Percentiles rank a stretch among this genome's conserved stretches.
Evolutionary conservation across 805 yeast genomes (phyloP).

Genomic region (Ogataea nakhonphanomensis): DNA sequence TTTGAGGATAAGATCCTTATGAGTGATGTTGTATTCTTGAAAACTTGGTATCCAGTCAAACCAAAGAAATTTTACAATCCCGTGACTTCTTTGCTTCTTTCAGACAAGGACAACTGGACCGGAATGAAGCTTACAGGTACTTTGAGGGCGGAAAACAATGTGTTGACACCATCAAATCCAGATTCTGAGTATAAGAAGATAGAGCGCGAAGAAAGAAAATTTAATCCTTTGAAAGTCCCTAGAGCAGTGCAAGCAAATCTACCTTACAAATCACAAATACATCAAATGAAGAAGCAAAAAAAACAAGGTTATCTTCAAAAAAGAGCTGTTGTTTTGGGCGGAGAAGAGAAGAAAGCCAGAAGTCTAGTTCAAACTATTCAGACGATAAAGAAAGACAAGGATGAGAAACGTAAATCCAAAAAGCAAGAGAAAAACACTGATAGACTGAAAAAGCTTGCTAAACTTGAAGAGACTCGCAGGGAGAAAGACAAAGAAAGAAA

Average conservation of each 20-base stretch:
- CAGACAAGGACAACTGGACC: slow-evolving; percentile 82
- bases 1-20: slow-evolving; percentile 92
- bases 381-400: slow-evolving; percentile 84
- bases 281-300: slow-evolving; percentile 82
- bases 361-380: slow-evolving; percentile 82
- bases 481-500: slow-evolving; percentile 82
- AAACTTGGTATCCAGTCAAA: slow-evolving; percentile 96
- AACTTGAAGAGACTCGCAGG: slow-evolving; percentile 61
- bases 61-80: slow-evolving; percentile 93
- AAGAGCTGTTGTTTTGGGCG: slow-evolving; percentile 90
- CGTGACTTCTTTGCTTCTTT: slow-evolving; percentile 80
- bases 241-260: slow-evolving; percentile 67
- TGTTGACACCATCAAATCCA: slow-evolving; percentile 57
- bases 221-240: slow-evolving; percentile 87
- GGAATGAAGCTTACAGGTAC: slow-evolving; percentile 97
- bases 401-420: slow-evolving; percentile 66
- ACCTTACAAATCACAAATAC: slow-evolving; percentile 91
- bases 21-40: slow-evolving; percentile 84
- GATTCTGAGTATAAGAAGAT: slow-evolving; percentile 61
- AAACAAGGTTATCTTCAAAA: slow-evolving; percentile 76
- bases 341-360: slow-evolving; percentile 91
- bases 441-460: slow-evolving; percentile 70
- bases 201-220: slow-evolving; percentile 79
- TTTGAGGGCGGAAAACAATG: slow-evolving; percentile 71
- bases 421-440: slow-evolving; percentile 74